phyloP scores from a whole-genome alignment of 371 early-diverging fungal species.

The Modicella reniformis region DNA sequence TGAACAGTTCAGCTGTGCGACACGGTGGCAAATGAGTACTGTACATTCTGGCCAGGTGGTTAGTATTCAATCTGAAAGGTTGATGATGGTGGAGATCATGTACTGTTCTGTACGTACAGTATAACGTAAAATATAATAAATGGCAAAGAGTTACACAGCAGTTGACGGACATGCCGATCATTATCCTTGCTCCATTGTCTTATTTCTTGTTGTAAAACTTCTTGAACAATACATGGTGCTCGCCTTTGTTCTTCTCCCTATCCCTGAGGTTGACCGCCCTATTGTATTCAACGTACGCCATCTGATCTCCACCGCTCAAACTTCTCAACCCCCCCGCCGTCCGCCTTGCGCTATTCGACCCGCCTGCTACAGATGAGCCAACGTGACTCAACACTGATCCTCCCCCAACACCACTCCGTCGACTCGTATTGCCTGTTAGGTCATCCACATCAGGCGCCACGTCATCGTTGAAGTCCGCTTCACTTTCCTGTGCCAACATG shows the following conservation, averaged over 20 bases:
- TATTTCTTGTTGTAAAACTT: constrained; percentile 63
- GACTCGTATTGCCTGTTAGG: constrained; percentile 52
- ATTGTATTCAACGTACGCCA: constrained; percentile 92
- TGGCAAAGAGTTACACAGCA: too few species aligned
- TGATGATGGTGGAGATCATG: too few species aligned
- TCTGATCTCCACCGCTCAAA: constrained; percentile 90
- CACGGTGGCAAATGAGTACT: too few species aligned
- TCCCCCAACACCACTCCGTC: constrained; percentile 43
- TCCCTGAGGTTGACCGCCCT: constrained; percentile 42
- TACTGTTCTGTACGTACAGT: too few species aligned
- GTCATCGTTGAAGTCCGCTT: constrained; percentile 73
- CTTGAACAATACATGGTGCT: constrained; percentile 79
- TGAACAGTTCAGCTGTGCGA: too few species aligned
- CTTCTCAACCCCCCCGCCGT: constrained; percentile 78
- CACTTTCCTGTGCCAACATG: constrained; percentile 79
- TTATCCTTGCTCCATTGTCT: too few species aligned
- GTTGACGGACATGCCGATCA: too few species aligned
- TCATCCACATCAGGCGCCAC: constrained; percentile 59
- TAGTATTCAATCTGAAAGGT: too few species aligned
- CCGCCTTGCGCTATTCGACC: constrained; percentile 40
- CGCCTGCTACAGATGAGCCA: constrained; percentile 30
- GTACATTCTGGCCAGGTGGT: too few species aligned
- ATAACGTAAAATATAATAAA: too few species aligned
- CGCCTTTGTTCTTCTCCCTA: constrained; percentile 55
- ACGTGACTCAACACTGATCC: constrained; percentile 39